Evolutionary conservation across 169 alveolate genomes (phyloP).

Genomic region (Fabrea salina): DNA sequence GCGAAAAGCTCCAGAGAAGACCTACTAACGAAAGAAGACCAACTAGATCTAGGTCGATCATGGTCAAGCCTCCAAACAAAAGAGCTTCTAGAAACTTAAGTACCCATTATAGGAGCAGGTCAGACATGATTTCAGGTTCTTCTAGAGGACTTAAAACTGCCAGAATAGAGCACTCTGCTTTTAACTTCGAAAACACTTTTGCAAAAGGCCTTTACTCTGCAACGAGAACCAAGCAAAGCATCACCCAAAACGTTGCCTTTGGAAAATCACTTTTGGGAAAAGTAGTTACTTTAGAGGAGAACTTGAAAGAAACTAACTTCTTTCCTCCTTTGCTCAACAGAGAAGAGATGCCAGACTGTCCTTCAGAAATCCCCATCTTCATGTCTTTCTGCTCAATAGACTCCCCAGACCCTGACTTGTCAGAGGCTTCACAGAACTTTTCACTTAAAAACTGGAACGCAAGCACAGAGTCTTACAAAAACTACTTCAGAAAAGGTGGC

Average conservation of each 20-base stretch:
- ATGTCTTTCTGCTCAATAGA: too few species aligned
- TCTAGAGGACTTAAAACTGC: not conserved
- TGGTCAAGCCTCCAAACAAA: too few species aligned
- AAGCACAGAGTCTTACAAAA: not conserved
- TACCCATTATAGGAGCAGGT: not conserved
- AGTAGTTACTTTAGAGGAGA: not conserved
- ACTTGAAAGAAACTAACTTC: too few species aligned
- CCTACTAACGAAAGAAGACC: not conserved
- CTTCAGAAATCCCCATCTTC: not conserved
- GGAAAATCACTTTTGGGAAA: not conserved
- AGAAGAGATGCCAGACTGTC: not conserved
- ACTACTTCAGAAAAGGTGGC: not conserved
- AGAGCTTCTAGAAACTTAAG: too few species aligned
- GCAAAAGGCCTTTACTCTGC: not conserved
- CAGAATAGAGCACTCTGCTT: not conserved
- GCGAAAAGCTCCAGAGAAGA: not conserved
- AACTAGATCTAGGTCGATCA: too few species aligned
- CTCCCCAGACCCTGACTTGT: too few species aligned
- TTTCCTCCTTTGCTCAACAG: too few species aligned
- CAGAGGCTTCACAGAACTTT: not conserved
- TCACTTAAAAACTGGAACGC: not conserved
- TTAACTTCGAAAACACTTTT: not conserved
- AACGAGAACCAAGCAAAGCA: not conserved
- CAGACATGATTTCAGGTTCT: not conserved
- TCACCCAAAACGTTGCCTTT: constrained; percentile 16